These are phyloP conservation scores for Anthracocystis setariae DNA, from an alignment of 1,284 basidiomycete species.

Conservation along the genomic window DNA sequence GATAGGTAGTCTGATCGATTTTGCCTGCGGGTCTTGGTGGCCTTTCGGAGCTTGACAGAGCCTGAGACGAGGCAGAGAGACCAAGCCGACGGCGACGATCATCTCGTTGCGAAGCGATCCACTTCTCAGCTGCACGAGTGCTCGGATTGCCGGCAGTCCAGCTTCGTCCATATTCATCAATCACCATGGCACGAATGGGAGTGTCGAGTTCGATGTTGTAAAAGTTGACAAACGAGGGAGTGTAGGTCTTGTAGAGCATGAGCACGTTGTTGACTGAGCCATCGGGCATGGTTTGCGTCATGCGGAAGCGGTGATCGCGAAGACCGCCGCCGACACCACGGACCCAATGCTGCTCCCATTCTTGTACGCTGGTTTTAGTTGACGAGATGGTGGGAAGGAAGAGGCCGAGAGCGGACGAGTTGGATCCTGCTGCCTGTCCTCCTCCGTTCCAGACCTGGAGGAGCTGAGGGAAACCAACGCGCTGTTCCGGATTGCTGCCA, in stretches of 20 bases:
- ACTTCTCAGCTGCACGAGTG: constrained; percentile 31
- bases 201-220: constrained; percentile 19
- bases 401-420: constrained; percentile 33
- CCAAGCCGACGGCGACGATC: constrained; percentile 30
- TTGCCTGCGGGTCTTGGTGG: constrained; percentile 27
- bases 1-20: constrained; percentile 51
- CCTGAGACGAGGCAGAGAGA: neutral
- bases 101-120: constrained; percentile 34
- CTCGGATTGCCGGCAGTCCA: constrained; percentile 46
- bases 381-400: constrained; percentile 23
- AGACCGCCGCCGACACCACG: constrained; percentile 36
- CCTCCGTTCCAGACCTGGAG: constrained; percentile 46
- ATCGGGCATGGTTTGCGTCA: neutral
- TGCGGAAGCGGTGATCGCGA: constrained; percentile 23
- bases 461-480: constrained; percentile 45
- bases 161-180: constrained; percentile 42
- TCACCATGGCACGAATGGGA: constrained; percentile 35
- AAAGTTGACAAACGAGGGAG: constrained; percentile 52
- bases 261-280: constrained; percentile 18
- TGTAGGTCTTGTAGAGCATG: constrained; percentile 42
- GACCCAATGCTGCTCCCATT: constrained; percentile 60
- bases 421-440: constrained; percentile 39
- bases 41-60: constrained; percentile 22
- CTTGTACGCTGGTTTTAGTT: constrained; percentile 24
- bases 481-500: constrained; percentile 28